Percentiles rank a stretch among this genome's conserved stretches.
phyloP scores from a whole-genome alignment of 2,329 filamentous ascomycete species.

The Chaetomium olivaceum region DNA sequence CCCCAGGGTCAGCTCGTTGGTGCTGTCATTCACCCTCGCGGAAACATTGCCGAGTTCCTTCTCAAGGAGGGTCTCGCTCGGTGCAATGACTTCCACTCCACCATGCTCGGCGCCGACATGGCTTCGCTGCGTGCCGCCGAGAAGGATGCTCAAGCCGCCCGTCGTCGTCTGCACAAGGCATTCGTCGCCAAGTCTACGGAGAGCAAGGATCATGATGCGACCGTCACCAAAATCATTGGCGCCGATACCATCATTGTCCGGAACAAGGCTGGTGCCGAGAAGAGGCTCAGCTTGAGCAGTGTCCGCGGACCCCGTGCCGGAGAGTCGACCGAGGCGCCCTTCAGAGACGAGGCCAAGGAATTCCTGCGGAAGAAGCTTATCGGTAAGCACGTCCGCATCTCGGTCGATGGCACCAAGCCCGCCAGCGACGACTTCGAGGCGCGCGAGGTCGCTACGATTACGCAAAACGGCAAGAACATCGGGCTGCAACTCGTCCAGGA shows the following conservation, averaged over 20 bases:
- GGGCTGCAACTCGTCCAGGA: conserved; percentile 84
- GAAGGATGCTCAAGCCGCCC: conserved; percentile 75
- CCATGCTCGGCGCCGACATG: conserved; percentile 88
- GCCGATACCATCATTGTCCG: conserved; percentile 87
- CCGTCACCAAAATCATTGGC: conserved; percentile 80
- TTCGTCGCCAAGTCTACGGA: conserved; percentile 70
- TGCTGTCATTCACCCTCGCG: conserved; percentile 80
- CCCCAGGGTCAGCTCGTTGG: conserved; percentile 92
- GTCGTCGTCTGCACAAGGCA: conserved; percentile 78
- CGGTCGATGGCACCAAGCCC: conserved; percentile 86
- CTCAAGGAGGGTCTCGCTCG: conserved; percentile 86
- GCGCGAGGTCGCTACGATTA: conserved; percentile 88
- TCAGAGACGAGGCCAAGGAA: conserved; percentile 92
- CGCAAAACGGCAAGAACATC: conserved; percentile 81
- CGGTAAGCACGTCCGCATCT: conserved; percentile 90
- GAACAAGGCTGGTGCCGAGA: conserved; percentile 81
- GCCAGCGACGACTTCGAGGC: conserved; percentile 90
- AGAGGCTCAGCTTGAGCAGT: conserved; percentile 89
- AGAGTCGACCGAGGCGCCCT: conserved; percentile 84
- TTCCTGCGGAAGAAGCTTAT: conserved; percentile 92
- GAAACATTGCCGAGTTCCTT: conserved; percentile 89
- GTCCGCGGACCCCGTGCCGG: conserved; percentile 87
- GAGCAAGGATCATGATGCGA: conserved; percentile 71
- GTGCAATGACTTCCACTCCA: conserved; percentile 95
- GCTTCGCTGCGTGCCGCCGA: conserved; percentile 80